Base-by-base conservation (phyloP, 441 rosid genomes). In the Biscutella laevigata region DNA sequence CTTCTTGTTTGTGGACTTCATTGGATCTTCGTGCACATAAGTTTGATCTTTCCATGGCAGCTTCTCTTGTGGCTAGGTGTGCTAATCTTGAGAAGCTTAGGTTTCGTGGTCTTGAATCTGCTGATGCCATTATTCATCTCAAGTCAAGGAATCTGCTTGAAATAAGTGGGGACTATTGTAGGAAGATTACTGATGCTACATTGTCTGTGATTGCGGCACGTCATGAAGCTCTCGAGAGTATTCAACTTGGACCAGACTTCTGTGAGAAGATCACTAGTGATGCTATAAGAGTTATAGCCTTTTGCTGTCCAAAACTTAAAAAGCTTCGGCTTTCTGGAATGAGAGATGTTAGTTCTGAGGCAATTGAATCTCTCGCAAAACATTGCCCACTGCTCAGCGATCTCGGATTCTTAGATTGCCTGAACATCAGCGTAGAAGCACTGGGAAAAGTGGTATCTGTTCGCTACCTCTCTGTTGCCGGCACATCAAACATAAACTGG, bases 261-360 rank as follows among this genome's bases (percentile, higher is more conserved):
- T 92, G 97, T 36, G 95, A 92, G 74, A 88, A 79, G 75, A 76
- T 92, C 71, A 86, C 83, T 17, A 82, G 97, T 67, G 97, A 88
- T 72, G 89, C 99, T 27, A 78, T 88, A 4, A 82, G 70, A 75
- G 82, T 83, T 56, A 65, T 71, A 32, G 95, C 97, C 2, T 51
- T 84, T 61, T 92, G 97, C 57, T 92, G 97, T 67, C 79, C 86
- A 8, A 88, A 73, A 57, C 81, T 88, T 65, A 75, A 57, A 73
- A 82, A 81, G 63, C 99, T 92, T 51, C 74, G 88, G 29, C 72
- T 92, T 17, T 92, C 99, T 4, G 99, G 95, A 35, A 71, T 88
- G 44, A 80, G 82, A 64, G 95, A 91, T 62, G 83, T 85, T 66
- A 67, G 60, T 54, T 78, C 78, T 39, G 98, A 88, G 61, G 94